phyloP scores from a whole-genome alignment of 139 green algal species.

The Tetraselmis chui region DNA sequence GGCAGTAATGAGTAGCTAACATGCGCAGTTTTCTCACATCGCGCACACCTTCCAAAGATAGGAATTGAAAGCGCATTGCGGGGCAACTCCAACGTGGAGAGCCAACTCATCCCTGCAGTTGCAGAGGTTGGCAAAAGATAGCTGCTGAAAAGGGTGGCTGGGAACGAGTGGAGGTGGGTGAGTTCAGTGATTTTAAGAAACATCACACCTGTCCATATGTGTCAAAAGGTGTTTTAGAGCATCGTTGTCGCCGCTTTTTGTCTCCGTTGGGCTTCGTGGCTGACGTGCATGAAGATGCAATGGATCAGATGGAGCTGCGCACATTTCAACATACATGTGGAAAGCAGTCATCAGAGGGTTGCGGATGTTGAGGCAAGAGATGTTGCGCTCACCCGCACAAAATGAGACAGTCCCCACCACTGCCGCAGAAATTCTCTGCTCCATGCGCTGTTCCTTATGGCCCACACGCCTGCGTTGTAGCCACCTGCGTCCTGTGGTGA shows the following conservation, averaged over 20 bases:
- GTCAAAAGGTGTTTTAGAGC: slow-evolving; percentile 31
- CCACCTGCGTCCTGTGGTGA: slow-evolving; percentile 14
- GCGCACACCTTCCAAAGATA: too few species aligned
- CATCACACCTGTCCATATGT: slow-evolving; percentile 7
- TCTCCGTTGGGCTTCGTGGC: slow-evolving; percentile 11
- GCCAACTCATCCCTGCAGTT: neutral
- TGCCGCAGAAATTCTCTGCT: slow-evolving; percentile 21
- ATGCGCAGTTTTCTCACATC: too few species aligned
- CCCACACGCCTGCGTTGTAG: slow-evolving; percentile 37
- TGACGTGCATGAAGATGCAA: too few species aligned
- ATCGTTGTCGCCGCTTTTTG: slow-evolving; percentile 41
- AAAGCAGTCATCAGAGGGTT: too few species aligned
- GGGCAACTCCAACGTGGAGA: slow-evolving; percentile 19
- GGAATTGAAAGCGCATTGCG: slow-evolving; percentile 43
- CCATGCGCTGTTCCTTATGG: slow-evolving; percentile 33
- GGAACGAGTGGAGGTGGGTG: too few species aligned
- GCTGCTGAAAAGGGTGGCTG: too few species aligned
- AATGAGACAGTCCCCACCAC: slow-evolving; percentile 32
- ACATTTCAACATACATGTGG: too few species aligned
- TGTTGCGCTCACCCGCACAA: slow-evolving; percentile 19
- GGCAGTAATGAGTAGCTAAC: too few species aligned
- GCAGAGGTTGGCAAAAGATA: too few species aligned
- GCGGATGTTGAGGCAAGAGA: too few species aligned
- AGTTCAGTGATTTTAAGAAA: too few species aligned
- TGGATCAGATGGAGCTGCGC: too few species aligned